Conservation (phyloP, 164 flowering plant genomes). For the Annona squamosa region DNA sequence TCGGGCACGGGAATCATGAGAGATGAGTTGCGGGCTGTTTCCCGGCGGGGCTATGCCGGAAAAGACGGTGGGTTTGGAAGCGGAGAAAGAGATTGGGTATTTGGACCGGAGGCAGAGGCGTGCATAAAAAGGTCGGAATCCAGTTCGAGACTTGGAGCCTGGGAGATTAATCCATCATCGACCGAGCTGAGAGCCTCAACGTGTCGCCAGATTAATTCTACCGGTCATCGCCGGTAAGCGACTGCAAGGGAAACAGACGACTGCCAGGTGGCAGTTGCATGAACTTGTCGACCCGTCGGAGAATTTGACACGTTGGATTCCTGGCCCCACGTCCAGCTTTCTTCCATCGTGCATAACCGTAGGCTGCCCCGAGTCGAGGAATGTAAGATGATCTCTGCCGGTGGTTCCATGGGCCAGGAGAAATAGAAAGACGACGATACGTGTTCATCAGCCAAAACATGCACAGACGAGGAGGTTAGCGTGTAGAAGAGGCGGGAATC, state of each 20-base stretch:
- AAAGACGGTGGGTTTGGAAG: neutral
- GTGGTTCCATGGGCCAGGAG: too few species aligned
- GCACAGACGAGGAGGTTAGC: too few species aligned
- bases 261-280: neutral
- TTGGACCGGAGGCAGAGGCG: neutral
- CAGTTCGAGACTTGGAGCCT: neutral
- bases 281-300: too few species aligned
- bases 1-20: constrained; percentile 16
- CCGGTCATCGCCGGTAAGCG: neutral
- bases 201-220: neutral
- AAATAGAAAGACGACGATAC: too few species aligned
- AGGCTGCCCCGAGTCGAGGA: too few species aligned
- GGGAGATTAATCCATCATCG: neutral
- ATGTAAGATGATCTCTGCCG: too few species aligned
- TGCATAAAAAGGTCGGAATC: neutral
- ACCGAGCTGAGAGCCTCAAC: neutral
- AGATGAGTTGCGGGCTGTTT: neutral
- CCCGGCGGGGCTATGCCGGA: neutral
- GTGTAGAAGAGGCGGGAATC: too few species aligned
- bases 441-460: too few species aligned
- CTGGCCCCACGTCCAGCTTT: too few species aligned
- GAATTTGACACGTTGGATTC: too few species aligned
- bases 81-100: neutral
- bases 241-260: neutral
- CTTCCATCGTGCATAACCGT: too few species aligned